Base-by-base conservation (phyloP, 331 rosid genomes). In the Malus hybrid region DNA sequence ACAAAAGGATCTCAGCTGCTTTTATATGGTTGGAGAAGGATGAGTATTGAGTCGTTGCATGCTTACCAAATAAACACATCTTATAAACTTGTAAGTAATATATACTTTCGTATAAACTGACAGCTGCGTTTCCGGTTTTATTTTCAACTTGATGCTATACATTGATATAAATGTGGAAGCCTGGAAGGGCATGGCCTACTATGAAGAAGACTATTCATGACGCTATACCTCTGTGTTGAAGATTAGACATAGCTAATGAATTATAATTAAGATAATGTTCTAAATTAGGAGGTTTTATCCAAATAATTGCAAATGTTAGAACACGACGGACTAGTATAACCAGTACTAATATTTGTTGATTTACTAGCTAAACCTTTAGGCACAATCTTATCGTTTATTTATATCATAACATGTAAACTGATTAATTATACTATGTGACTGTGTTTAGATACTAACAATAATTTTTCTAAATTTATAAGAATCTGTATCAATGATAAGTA, bases 21-120 rank as follows among this genome's bases (percentile, higher is more conserved):
- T 63, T 48, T 63, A 18, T 63, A 18, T 33, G 62, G 29, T 63
- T 32, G 28, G 33, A 50, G 53, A 63, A 5, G 24, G 63, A 82
- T 61, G 72, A 67, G 29, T 18, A n/a, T 30, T 62, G 36, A 62
- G 19, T 28, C 14, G 9, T 19, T 53, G 58, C 20, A 16, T 55
- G 75, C 16, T 57, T 57, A 72, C 75, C 75, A 72, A 72, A 33
- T 8, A 30, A 55, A 16, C 58, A 71, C 30, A 32, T 48, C 73
- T 48, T 28, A 10, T 66, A 3, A 36, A 66, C 72, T 42, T 39
- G n/a, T 42, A 1, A 20, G 15, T 20, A 4, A 58, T 33, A 34
- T 42, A 1, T 42, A 42, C 50, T 42, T 42, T 42, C 48, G 48
- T 42, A 42, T 42, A 42, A 42, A 42, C 14, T 42, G 14, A 42